These are phyloP conservation scores for Phytophthora cactorum DNA, from an alignment of 352 stramenopile genomes.

Conservation along the genomic window DNA sequence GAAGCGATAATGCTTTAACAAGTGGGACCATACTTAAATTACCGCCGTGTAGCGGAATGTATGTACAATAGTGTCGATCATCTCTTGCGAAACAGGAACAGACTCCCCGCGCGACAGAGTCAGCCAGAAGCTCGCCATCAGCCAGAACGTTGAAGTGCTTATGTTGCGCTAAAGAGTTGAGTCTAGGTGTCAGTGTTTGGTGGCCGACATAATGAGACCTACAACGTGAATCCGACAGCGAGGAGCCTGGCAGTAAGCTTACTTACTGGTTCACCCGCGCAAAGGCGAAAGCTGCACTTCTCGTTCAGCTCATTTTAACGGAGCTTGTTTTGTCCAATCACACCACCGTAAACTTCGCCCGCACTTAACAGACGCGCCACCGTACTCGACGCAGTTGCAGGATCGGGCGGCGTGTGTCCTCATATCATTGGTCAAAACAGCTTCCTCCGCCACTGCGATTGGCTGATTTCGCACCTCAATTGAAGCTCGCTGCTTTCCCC, in stretches of 20 bases:
- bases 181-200: not conserved
- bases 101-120: no score
- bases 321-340: not conserved
- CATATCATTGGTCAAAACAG: conserved; percentile 37
- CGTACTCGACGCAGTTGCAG: not conserved
- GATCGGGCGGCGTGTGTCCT: conserved; percentile 41
- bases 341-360: not conserved
- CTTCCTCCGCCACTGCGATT: conserved; percentile 2
- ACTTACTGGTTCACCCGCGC: no score
- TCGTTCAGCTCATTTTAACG: not conserved
- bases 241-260: not conserved
- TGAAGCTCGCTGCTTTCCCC: conserved; percentile 7
- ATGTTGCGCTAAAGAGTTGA: conserved; percentile 11
- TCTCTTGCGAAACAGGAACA: not conserved
- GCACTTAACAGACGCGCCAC: conserved; percentile 1
- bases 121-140: not conserved
- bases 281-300: no score
- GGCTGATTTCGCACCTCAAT: not conserved
- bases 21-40: no score
- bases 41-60: no score
- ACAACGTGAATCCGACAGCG: not conserved
- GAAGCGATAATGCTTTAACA: no score
- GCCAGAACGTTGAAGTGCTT: conserved; percentile 14
- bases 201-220: not conserved
- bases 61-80: not conserved